Conservation (phyloP, 2,329 filamentous ascomycete genomes). For the Coccinonectria pachysandricola region DNA sequence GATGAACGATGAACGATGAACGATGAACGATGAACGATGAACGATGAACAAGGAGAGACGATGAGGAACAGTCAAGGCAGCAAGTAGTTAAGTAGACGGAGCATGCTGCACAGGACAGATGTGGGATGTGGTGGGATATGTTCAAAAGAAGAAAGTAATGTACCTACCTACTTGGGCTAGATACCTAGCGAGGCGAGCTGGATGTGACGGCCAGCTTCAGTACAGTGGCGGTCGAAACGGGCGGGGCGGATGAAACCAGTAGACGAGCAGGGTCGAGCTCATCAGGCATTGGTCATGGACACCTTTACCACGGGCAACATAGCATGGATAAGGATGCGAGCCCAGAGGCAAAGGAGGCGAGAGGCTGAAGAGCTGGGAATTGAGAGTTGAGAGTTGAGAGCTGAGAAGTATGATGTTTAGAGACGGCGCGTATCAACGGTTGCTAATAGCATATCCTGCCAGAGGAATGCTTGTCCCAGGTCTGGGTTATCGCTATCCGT, state of each 20-base stretch:
- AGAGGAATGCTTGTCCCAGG: conserved; percentile 4
- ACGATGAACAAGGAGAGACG: no score
- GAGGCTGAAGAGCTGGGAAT: conserved; percentile 4
- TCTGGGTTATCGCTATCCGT: no score
- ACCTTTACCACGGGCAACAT: conserved; percentile 21
- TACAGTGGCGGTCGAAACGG: conserved; percentile 27
- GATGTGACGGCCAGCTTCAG: conserved; percentile 37
- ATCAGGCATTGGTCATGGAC: conserved; percentile 33
- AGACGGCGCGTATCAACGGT: conserved; percentile 5
- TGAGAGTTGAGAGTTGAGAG: conserved; percentile 5
- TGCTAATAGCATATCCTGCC: conserved; percentile 2
- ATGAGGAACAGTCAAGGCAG: no score
- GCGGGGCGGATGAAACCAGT: conserved; percentile 33
- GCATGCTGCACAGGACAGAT: conserved; percentile 1
- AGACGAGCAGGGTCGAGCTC: conserved; percentile 33
- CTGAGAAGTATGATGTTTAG: conserved; percentile 5
- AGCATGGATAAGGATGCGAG: no score
- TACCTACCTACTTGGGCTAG: conserved; percentile 12
- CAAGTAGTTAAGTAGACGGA: no score
- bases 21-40: no score
- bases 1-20: no score
- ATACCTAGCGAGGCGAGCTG: conserved; percentile 26
- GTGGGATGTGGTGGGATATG: background rate
- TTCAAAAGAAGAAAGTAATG: conserved; percentile 8
- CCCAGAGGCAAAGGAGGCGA: conserved; percentile 9